Conservation (phyloP, 1,284 basidiomycete genomes). For the Erythrobasidium hasegawianum region DNA sequence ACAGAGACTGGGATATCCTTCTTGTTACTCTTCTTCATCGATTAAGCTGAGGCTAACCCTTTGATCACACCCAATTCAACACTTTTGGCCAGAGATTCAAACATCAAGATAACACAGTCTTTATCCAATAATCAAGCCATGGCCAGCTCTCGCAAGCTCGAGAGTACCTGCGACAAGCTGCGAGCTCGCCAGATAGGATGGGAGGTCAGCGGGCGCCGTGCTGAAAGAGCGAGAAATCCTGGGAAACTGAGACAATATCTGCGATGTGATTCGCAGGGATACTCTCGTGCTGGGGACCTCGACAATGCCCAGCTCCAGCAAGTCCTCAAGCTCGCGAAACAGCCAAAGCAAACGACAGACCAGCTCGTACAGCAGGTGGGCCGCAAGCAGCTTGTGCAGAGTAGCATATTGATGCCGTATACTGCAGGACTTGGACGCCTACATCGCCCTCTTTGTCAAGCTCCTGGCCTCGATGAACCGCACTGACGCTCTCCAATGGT, state of each 20-base stretch:
- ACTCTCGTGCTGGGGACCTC: slow-evolving; percentile 88
- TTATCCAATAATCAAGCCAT: too few relatives aligned
- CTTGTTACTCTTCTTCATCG: too few relatives aligned
- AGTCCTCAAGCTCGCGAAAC: slow-evolving; percentile 71
- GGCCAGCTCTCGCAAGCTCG: slow-evolving; percentile 35
- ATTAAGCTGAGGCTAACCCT: background rate
- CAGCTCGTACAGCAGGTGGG: slow-evolving; percentile 38
- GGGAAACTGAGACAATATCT: too few relatives aligned
- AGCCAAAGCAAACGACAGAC: slow-evolving; percentile 39
- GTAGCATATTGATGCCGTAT: too few relatives aligned
- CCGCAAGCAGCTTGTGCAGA: background rate
- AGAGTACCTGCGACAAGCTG: slow-evolving; percentile 33
- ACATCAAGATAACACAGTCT: too few relatives aligned
- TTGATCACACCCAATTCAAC: background rate
- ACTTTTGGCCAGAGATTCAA: too few relatives aligned
- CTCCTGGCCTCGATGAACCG: slow-evolving; percentile 88
- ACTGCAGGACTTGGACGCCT: slow-evolving; percentile 68
- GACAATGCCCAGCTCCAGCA: slow-evolving; percentile 82
- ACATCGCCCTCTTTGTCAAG: slow-evolving; percentile 83
- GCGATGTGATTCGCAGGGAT: slow-evolving; percentile 60
- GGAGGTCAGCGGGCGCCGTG: slow-evolving; percentile 21
- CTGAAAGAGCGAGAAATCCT: too few relatives aligned
- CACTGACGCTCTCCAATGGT: slow-evolving; percentile 88
- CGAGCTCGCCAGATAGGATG: slow-evolving; percentile 31
- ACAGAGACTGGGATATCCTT: slow-evolving; percentile 32